Conservation (phyloP, 176 grass and related monocot species). For the Eragrostis curvula region DNA sequence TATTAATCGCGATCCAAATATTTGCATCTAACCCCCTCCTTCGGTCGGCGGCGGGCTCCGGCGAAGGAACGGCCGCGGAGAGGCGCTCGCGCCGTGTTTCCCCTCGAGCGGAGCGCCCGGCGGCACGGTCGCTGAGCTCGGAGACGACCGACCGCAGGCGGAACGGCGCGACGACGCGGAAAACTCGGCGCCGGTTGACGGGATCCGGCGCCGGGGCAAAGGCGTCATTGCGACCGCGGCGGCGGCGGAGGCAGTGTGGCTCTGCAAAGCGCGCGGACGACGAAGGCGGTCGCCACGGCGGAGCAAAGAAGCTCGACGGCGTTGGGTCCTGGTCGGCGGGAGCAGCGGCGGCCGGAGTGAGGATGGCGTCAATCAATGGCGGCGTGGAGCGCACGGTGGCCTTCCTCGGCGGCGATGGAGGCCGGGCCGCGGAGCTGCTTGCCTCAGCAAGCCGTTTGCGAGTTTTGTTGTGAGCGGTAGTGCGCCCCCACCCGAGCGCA, state of each 20-base stretch:
- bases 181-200: background rate
- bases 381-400: no score
- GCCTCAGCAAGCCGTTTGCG: no score
- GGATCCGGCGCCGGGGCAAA: background rate
- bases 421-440: no score
- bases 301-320: no score
- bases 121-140: background rate
- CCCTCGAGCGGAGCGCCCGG: background rate
- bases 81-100: background rate
- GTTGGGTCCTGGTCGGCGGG: background rate
- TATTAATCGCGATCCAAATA: no score
- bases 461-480: no score
- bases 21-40: no score
- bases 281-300: background rate
- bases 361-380: no score
- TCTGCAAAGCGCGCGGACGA: no score
- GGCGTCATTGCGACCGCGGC: background rate
- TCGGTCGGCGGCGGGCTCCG: background rate
- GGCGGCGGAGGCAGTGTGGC: no score
- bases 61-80: background rate
- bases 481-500: conserved; percentile 11
- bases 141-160: background rate
- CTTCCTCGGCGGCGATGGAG: no score
- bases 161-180: background rate
- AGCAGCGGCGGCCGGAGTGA: no score